Percentiles rank a stretch among this genome's conserved stretches.
Conservation (phyloP, 257 asterid species). For the Ilex aquifolium region DNA sequence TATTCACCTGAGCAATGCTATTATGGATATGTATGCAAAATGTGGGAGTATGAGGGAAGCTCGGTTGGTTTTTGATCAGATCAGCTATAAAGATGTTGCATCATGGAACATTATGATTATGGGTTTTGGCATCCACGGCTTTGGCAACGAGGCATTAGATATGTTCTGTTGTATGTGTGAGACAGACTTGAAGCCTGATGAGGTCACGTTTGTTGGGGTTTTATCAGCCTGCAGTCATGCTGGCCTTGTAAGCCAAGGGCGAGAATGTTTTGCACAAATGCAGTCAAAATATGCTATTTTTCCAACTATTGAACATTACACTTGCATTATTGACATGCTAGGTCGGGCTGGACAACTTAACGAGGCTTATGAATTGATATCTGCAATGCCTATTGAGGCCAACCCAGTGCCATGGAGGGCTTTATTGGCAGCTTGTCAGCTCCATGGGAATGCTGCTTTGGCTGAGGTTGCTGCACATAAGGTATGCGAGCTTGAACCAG, state of each 20-base stretch:
- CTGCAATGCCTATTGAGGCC: constrained; percentile 51
- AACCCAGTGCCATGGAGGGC: constrained; percentile 82
- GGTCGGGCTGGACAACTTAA: constrained; percentile 75
- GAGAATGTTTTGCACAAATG: constrained; percentile 56
- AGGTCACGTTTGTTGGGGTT: constrained; percentile 68
- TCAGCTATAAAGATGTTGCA: constrained; percentile 55
- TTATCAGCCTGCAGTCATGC: constrained; percentile 82
- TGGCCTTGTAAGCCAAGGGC: constrained; percentile 55
- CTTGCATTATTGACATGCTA: constrained; percentile 81
- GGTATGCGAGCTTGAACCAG: constrained; percentile 59
- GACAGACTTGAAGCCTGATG: constrained; percentile 56
- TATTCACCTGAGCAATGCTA: constrained; percentile 46
- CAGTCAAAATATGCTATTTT: constrained; percentile 39
- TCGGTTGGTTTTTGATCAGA: constrained; percentile 43
- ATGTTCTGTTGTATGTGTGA: constrained; percentile 56
- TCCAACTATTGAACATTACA: constrained; percentile 66
- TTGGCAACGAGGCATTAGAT: constrained; percentile 56
- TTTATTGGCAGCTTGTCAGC: constrained; percentile 62
- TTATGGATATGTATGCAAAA: constrained; percentile 91
- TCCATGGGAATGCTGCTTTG: constrained; percentile 59
- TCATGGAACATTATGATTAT: constrained; percentile 87
- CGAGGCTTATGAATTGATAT: constrained; percentile 5
- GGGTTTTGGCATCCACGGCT: constrained; percentile 86
- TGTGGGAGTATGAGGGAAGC: constrained; percentile 79
- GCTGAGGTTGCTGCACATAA: constrained; percentile 50